These are phyloP conservation scores for Neonectria faginata DNA, from an alignment of 2,329 filamentous ascomycete species.

Conservation along the genomic window DNA sequence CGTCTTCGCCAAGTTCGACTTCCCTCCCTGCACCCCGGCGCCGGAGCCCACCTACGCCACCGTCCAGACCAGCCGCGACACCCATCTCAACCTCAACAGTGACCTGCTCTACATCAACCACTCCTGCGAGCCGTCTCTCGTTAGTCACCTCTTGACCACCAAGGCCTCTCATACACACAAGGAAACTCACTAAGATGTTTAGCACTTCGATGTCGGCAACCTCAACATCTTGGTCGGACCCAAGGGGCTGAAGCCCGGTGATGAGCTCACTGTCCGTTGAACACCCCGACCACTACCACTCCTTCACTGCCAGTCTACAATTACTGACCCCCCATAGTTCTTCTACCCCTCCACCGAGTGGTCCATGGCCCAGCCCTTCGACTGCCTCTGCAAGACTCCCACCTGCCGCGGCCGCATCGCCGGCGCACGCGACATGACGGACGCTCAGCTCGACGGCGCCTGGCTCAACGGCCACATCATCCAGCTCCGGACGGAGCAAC, in stretches of 20 bases:
- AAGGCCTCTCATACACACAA: background rate
- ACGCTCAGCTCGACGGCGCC: constrained; percentile 64
- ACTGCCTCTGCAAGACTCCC: constrained; percentile 69
- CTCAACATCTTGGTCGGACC: constrained; percentile 69
- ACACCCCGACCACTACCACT: background rate
- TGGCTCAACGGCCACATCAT: constrained; percentile 74
- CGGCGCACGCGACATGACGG: constrained; percentile 71
- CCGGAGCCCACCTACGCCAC: constrained; percentile 71
- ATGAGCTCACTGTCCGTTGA: constrained; percentile 67
- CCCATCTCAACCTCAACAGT: constrained; percentile 73
- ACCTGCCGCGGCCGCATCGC: constrained; percentile 71
- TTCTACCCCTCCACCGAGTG: constrained; percentile 83
- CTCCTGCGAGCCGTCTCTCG: constrained; percentile 73
- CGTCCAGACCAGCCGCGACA: constrained; percentile 67
- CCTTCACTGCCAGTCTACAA: too few relatives aligned
- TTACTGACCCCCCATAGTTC: constrained; percentile 57
- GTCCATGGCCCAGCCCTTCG: constrained; percentile 78
- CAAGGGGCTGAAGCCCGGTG: constrained; percentile 64
- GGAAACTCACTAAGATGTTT: constrained; percentile 29
- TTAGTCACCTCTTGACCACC: constrained; percentile 53
- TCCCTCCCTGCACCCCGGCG: constrained; percentile 70
- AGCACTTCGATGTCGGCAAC: constrained; percentile 72
- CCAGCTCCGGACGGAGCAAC: constrained; percentile 61
- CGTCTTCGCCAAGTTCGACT: constrained; percentile 74
- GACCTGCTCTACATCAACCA: constrained; percentile 77